Base-by-base conservation (phyloP, 169 alveolate species). In the Cyclospora cayetanensis region DNA sequence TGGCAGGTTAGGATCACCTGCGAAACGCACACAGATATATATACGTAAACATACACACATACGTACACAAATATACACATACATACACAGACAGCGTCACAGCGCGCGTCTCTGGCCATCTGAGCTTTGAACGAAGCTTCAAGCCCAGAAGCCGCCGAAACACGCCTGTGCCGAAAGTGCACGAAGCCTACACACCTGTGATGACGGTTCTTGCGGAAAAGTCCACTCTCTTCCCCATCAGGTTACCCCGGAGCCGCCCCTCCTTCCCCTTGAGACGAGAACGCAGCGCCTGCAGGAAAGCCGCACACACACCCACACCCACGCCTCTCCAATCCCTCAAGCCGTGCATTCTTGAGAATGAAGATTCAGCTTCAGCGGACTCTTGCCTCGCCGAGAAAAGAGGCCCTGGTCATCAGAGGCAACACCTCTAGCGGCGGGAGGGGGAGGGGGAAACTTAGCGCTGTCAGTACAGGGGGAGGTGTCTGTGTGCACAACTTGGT, bases 171-270 rank as follows among this genome's bases (percentile, higher is more conserved):
- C 34, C n/a, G 25, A 31, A 4, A 15, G 22, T 7, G n/a, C 5
- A 53, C 5, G 4, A 7, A 18, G n/a, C n/a, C n/a, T n/a, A n/a
- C 70, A 11, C 22, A 15, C 99, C 99, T 7, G 99, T 98, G 80
- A 99, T 99, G 70, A 99, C 99, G 37, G 99, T 98, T 93, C 99
- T 96, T 43, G 99, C 99, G 53, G 99, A 98, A 93, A 98, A 99
- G 94, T 99, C 99, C 0, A 98, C 99, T 92, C 99, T 97, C 96
- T 99, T 99, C 29, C 99, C 99, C 99, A 99, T 99, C 83, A 99
- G 95, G 96, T 99, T 99, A 43, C 99, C 99, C 93, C 99, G 96
- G 29, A 99, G 82, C 83, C 99, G 95, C 2, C 99, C 99, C 95
- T 99, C 99, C 94, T 99, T 99, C 18, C 99, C 99, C 97, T 98